Conservation (phyloP, 495 filamentous ascomycete species). For the Tuber melanosporum region DNA sequence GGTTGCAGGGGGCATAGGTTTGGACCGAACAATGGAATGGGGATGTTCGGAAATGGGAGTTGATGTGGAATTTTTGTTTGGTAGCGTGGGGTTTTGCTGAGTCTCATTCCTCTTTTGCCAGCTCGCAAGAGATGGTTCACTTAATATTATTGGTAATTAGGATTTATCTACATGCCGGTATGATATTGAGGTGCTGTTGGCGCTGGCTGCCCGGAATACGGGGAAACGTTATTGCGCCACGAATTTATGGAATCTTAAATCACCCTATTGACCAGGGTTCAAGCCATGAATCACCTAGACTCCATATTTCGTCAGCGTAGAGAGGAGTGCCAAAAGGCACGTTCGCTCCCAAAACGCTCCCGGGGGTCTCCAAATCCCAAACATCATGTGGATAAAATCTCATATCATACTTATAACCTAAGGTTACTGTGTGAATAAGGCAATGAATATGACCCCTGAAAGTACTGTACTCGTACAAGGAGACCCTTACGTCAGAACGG, state of each 20-base stretch:
- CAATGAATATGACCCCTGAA: too few relatives aligned
- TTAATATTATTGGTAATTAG: not conserved
- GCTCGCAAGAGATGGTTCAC: not conserved
- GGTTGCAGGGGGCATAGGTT: slow-evolving; percentile 19
- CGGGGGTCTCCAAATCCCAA: not conserved
- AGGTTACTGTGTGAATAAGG: not conserved
- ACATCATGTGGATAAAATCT: not conserved
- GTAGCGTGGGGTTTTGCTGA: not conserved
- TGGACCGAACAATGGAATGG: slow-evolving; percentile 1
- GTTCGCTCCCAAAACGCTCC: not conserved
- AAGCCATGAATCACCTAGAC: not conserved
- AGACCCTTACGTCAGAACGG: not conserved
- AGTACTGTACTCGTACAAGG: not conserved
- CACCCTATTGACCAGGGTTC: not conserved
- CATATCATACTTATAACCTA: not conserved
- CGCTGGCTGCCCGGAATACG: not conserved
- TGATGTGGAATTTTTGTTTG: not conserved
- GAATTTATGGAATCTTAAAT: not conserved
- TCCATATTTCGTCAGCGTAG: not conserved
- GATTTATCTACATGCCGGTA: not conserved
- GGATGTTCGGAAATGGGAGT: not conserved
- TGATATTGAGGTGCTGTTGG: not conserved
- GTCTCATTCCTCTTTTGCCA: not conserved
- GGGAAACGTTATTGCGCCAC: not conserved
- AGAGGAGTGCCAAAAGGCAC: not conserved